phyloP scores from a whole-genome alignment of 345 rosid species.

The Citrus reticulata region DNA sequence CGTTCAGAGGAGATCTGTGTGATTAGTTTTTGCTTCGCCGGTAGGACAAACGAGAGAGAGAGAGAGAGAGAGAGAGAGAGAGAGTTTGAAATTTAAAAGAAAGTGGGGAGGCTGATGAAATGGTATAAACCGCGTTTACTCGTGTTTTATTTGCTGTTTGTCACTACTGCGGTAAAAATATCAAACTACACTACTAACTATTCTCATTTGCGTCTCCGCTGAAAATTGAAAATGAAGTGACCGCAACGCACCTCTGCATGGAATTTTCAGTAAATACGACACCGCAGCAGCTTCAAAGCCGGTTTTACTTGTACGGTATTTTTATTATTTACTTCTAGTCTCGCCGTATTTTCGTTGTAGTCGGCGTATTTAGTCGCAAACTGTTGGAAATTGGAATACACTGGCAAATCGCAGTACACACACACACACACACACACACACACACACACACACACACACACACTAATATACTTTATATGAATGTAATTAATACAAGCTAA shows the following conservation, averaged over 20 bases:
- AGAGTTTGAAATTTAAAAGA: slow-evolving; percentile 19
- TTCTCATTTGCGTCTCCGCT: too few relatives aligned
- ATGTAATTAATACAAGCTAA: too few relatives aligned
- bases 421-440: too few relatives aligned
- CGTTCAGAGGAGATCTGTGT: slow-evolving; percentile 9
- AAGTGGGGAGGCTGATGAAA: slow-evolving; percentile 1
- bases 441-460: too few relatives aligned
- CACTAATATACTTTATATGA: too few relatives aligned
- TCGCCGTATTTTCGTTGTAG: slow-evolving; percentile 11
- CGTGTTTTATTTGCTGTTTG: not conserved
- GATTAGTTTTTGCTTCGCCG: not conserved
- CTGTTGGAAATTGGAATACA: too few relatives aligned
- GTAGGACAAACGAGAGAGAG: not conserved
- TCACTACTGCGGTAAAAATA: not conserved
- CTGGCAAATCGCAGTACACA: too few relatives aligned
- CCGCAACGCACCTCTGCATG: too few relatives aligned
- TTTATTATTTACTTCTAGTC: not conserved
- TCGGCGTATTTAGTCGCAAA: too few relatives aligned
- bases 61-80: slow-evolving; percentile 17
- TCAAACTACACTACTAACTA: too few relatives aligned
- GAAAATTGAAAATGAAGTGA: not conserved
- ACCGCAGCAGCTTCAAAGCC: not conserved
- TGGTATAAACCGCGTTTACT: slow-evolving; percentile 4
- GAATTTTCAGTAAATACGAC: too few relatives aligned
- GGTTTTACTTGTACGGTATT: not conserved